These are phyloP conservation scores for Epichloe gansuensis DNA, from an alignment of 2,329 filamentous ascomycete species.

Conservation along the genomic window DNA sequence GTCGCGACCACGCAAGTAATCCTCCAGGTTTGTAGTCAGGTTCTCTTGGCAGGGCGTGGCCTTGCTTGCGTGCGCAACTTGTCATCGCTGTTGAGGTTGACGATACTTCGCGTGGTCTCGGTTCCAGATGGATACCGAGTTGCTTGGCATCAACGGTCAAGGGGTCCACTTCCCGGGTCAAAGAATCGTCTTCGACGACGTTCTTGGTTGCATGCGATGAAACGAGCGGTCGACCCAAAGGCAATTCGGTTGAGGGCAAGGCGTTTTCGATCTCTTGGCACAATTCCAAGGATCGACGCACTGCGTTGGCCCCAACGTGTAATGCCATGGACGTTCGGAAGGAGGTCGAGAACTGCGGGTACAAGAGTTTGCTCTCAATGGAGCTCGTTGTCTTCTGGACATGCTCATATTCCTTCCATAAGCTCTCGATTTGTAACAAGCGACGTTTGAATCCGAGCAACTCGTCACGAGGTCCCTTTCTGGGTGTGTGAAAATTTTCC, in stretches of 20 bases:
- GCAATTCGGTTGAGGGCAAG: neutral
- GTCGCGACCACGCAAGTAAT: neutral
- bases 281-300: constrained; percentile 12
- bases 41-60: neutral
- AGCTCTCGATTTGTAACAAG: constrained; percentile 21
- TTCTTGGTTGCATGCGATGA: neutral
- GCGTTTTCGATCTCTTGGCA: constrained; percentile 10
- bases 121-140: neutral
- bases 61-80: neutral
- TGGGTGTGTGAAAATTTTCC: neutral
- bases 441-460: constrained; percentile 12
- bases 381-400: constrained; percentile 17
- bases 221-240: neutral
- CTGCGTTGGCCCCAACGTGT: constrained; percentile 14
- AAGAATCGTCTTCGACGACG: no score
- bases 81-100: neutral
- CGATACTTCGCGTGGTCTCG: neutral
- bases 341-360: constrained; percentile 14
- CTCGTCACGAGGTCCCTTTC: neutral
- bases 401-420: constrained; percentile 19
- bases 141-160: neutral
- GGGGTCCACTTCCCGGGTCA: neutral
- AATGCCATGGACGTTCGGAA: constrained; percentile 20
- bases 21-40: neutral
- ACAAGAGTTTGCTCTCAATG: constrained; percentile 23